phyloP scores from a whole-genome alignment of 2,329 filamentous ascomycete genomes.

The Pyrenochaeta sp. region DNA sequence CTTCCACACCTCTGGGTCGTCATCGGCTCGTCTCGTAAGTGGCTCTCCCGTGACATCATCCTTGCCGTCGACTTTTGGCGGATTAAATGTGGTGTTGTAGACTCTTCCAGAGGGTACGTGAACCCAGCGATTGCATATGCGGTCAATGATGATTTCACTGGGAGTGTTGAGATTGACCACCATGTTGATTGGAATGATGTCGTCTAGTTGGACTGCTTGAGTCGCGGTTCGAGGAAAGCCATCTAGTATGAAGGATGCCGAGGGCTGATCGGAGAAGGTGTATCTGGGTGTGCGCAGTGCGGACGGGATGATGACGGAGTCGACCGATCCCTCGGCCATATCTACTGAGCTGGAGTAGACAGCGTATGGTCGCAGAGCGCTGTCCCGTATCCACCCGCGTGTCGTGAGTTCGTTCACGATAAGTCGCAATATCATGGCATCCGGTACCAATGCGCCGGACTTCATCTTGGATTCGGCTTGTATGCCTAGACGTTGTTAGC shows the following conservation, averaged over 20 bases:
- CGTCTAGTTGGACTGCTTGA: constrained; percentile 81
- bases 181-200: constrained; percentile 90
- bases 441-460: constrained; percentile 86
- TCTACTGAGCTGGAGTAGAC: constrained; percentile 52
- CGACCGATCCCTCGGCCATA: constrained; percentile 45
- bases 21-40: constrained; percentile 83
- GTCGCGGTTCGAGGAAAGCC: constrained; percentile 89
- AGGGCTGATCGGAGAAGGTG: constrained; percentile 70
- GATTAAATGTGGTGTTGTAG: constrained; percentile 94
- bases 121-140: constrained; percentile 92
- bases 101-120: constrained; percentile 90
- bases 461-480: constrained; percentile 91
- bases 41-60: constrained; percentile 93
- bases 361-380: constrained; percentile 56
- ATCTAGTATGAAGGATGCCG: constrained; percentile 92
- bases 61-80: constrained; percentile 78
- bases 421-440: constrained; percentile 88
- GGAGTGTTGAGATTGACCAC: constrained; percentile 89
- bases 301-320: constrained; percentile 54
- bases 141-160: constrained; percentile 82
- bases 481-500: constrained; percentile 68
- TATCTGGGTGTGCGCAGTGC: constrained; percentile 49
- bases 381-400: constrained; percentile 79
- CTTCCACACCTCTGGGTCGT: constrained; percentile 86
- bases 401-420: constrained; percentile 88